Conservation (phyloP, 2,329 filamentous ascomycete genomes). For the Tolypocladium amazonense region DNA sequence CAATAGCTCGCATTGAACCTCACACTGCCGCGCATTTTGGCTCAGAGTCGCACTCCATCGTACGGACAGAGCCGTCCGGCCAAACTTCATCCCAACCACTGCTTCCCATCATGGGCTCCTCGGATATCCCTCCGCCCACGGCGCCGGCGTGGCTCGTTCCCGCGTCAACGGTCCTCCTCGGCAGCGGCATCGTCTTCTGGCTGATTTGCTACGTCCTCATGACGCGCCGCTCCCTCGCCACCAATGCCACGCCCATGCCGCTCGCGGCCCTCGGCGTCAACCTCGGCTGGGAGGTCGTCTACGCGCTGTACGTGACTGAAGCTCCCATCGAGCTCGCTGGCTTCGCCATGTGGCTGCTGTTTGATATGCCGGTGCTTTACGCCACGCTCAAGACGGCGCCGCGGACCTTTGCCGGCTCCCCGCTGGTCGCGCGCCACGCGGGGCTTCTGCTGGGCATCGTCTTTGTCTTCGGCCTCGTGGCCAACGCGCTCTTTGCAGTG, state of each 20-base stretch:
- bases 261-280: slow-evolving; percentile 37
- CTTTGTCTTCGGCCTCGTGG: slow-evolving; percentile 24
- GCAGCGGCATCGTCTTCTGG: slow-evolving; percentile 28
- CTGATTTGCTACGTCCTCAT: slow-evolving; percentile 35
- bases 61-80: background rate
- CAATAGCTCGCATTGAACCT: background rate
- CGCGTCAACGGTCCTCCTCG: slow-evolving; percentile 21
- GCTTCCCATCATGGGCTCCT: slow-evolving; percentile 22
- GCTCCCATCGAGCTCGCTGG: slow-evolving; percentile 28
- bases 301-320: slow-evolving; percentile 35
- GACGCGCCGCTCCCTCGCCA: slow-evolving; percentile 30
- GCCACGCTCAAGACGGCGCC: slow-evolving; percentile 31
- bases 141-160: slow-evolving; percentile 27
- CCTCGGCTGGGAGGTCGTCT: slow-evolving; percentile 41
- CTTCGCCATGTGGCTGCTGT: slow-evolving; percentile 36
- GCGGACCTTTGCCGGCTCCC: slow-evolving; percentile 29
- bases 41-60: background rate
- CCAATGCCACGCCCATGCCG: slow-evolving; percentile 38
- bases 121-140: slow-evolving; percentile 24
- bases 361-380: slow-evolving; percentile 37
- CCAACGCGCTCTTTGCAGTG: slow-evolving; percentile 29
- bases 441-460: slow-evolving; percentile 22
- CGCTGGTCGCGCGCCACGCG: slow-evolving; percentile 30
- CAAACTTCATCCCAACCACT: background rate
- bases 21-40: background rate